These are phyloP conservation scores for Tricholomella constricta DNA, from an alignment of 768 basidiomycete genomes.

Conservation along the genomic window DNA sequence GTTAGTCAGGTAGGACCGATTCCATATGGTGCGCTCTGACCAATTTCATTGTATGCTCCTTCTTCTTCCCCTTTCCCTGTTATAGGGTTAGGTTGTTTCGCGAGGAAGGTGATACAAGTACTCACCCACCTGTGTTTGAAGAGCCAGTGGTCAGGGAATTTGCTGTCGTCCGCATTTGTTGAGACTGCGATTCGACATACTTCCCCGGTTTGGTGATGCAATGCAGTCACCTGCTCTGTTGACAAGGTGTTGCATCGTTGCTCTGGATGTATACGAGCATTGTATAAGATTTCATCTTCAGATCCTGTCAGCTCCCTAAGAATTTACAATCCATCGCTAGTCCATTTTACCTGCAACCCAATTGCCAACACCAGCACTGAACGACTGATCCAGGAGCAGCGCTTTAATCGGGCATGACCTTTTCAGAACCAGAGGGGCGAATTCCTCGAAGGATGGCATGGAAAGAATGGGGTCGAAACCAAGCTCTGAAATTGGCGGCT, in stretches of 20 bases:
- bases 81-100: constrained; percentile 15
- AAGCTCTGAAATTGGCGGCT: constrained; percentile 70
- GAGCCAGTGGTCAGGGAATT: constrained; percentile 70
- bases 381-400: constrained; percentile 76
- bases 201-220: constrained; percentile 54
- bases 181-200: constrained; percentile 65
- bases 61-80: constrained; percentile 63
- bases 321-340: not conserved
- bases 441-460: constrained; percentile 61
- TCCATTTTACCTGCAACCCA: constrained; percentile 68
- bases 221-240: constrained; percentile 44
- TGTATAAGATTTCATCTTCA: constrained; percentile 72
- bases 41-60: constrained; percentile 46
- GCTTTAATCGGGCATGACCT: constrained; percentile 71
- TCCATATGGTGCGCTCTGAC: constrained; percentile 31
- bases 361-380: constrained; percentile 81
- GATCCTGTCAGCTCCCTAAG: constrained; percentile 1
- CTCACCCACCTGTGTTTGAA: constrained; percentile 71
- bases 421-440: constrained; percentile 47
- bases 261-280: constrained; percentile 73
- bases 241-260: constrained; percentile 60
- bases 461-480: constrained; percentile 78
- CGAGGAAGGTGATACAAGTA: not conserved
- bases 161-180: constrained; percentile 67
- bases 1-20: not conserved